Conservation (phyloP, 371 early-diverging fungal genomes). For the Saksenaea vasiformis region DNA sequence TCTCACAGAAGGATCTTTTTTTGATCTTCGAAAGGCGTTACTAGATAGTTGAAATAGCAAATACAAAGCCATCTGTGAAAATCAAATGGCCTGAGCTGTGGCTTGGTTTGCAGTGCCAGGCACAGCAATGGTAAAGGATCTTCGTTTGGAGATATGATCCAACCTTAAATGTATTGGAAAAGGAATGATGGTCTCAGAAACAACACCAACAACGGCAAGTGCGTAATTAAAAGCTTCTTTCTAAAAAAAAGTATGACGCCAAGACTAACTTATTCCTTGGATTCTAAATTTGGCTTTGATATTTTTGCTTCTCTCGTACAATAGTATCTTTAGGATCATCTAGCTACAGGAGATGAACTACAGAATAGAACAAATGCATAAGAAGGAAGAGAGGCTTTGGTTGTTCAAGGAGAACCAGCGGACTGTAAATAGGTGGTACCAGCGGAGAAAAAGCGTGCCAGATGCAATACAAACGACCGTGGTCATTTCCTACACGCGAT, state of each 20-base stretch:
- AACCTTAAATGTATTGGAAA: not conserved
- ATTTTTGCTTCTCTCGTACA: not conserved
- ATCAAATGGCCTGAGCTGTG: no score
- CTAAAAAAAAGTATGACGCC: not conserved
- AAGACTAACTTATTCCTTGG: not conserved
- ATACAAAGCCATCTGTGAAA: no score
- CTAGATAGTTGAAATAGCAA: not conserved
- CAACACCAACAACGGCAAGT: not conserved
- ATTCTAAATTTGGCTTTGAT: not conserved
- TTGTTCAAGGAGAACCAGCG: constrained; percentile 1
- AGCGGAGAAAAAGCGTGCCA: constrained; percentile 6
- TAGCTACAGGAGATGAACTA: not conserved
- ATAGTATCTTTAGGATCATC: no score
- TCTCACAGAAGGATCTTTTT: not conserved
- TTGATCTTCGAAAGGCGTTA: not conserved
- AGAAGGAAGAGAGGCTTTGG: not conserved
- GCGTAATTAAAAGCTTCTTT: constrained; percentile 1
- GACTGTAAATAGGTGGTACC: constrained; percentile 1
- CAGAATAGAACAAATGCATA: not conserved
- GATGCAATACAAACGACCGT: constrained; percentile 2
- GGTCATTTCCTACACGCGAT: constrained; percentile 3
- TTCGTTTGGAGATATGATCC: not conserved
- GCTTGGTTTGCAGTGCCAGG: no score
- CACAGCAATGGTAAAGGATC: not conserved
- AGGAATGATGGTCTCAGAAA: not conserved